Evolutionary conservation across 2,329 filamentous ascomycete genomes (phyloP), one percentile per base, ranked within the genome.

Genomic region (Trichophyton rubrum): DNA sequence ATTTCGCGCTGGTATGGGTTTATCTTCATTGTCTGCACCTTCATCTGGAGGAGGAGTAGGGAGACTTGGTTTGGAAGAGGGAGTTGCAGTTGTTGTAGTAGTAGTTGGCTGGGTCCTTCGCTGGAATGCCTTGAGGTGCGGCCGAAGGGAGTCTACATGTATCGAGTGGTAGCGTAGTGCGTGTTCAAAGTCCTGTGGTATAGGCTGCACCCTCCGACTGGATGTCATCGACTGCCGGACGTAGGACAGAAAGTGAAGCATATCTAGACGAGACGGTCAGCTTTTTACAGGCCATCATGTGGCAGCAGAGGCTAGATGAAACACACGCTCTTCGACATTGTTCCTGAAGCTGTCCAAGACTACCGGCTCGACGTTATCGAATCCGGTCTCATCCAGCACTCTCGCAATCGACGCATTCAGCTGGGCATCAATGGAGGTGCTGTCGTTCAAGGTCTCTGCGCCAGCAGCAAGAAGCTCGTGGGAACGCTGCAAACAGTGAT

Each of bases 261-360:
- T 79, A 68, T 80, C 80, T 83, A 67, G 67, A 53, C 11, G n/a
- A 43, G 40, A 17, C 8, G n/a, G 40, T n/a, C 7, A n/a, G n/a
- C 2, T 15, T n/a, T n/a, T 43, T n/a, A 43, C 40, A 43, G n/a
- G 40, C 40, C 6, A 17, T 7, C 15, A 43, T 8, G n/a, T 43
- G 3, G n/a, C 11, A 17, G 11, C 33, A 24, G 33, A 60, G 35
- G 22, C 6, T 7, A 35, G 22, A 15, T 20, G 33, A 38, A 64
- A 68, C 80, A 67, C 81, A 84, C 81, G 85, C 69, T 83, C 80
- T 71, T 85, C 82, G 22, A 79, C 76, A 47, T 79, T 73, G 60
- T 74, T 75, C 59, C 79, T 74, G 63, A 86, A 79, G 65, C 77
- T 75, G 66, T 85, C 80, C 64, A 86, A 67, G 45, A 82, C 84